Evolutionary conservation across 371 early-diverging fungal species (phyloP).

Genomic region (Mucor circinelloides): DNA sequence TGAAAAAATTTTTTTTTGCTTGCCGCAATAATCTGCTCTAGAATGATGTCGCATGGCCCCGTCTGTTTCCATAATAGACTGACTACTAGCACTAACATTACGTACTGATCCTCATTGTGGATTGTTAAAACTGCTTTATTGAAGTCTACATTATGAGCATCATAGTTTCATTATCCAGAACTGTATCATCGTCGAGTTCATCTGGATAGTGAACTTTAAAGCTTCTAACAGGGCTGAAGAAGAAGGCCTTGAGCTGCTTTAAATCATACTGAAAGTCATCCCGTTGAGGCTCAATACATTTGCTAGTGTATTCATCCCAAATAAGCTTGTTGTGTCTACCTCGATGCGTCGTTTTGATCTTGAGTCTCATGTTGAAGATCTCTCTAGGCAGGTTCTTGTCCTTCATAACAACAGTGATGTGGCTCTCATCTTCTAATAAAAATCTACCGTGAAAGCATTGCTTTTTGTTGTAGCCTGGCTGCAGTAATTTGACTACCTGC

Average conservation of each 20-base stretch:
- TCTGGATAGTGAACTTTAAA: constrained; percentile 33
- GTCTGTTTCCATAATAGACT: too few species aligned
- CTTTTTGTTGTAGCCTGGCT: constrained; percentile 30
- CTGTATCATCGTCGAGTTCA: not conserved
- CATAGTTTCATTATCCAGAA: not conserved
- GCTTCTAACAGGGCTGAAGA: constrained; percentile 46
- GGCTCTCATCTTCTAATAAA: constrained; percentile 24
- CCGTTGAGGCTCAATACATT: constrained; percentile 21
- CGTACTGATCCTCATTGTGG: too few species aligned
- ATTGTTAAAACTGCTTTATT: not conserved
- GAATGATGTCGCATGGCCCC: too few species aligned
- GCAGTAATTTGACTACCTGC: constrained; percentile 38
- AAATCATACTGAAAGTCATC: constrained; percentile 36
- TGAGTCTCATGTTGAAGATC: constrained; percentile 46
- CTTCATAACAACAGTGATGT: constrained; percentile 33
- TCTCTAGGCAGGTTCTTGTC: constrained; percentile 38
- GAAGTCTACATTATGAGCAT: not conserved
- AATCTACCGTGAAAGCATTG: constrained; percentile 54
- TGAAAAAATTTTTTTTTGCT: constrained; percentile 14
- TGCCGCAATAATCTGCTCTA: too few species aligned
- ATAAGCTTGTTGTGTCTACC: constrained; percentile 69
- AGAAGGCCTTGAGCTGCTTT: constrained; percentile 45
- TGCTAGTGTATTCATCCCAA: constrained; percentile 59
- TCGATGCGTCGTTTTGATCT: constrained; percentile 55
- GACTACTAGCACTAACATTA: too few species aligned